Conservation (phyloP, 1,284 basidiomycete genomes). For the Ceratobasidium sp. region DNA sequence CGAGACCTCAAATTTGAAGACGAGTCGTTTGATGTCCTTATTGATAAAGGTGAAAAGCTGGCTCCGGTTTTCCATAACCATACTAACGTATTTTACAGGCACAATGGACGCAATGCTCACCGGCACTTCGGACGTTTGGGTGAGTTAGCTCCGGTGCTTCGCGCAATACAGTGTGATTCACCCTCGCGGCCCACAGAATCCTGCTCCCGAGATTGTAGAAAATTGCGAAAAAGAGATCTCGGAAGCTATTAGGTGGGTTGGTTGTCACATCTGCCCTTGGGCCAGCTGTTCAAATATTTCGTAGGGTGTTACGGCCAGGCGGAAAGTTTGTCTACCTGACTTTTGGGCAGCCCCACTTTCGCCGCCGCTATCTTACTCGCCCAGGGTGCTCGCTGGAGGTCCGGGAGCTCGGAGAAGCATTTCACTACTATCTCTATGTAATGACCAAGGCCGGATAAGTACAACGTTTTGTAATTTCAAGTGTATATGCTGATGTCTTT, state of each 20-base stretch:
- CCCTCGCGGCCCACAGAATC: slow-evolving; percentile 64
- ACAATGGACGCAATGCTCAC: slow-evolving; percentile 97
- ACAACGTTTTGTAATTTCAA: background rate
- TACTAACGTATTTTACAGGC: slow-evolving; percentile 53
- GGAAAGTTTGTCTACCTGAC: slow-evolving; percentile 85
- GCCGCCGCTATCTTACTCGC: slow-evolving; percentile 68
- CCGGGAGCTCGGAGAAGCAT: slow-evolving; percentile 73
- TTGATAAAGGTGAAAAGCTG: slow-evolving; percentile 78
- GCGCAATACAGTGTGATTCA: background rate
- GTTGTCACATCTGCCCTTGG: background rate
- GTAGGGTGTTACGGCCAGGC: slow-evolving; percentile 66
- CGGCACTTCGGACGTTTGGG: slow-evolving; percentile 87
- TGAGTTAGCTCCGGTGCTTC: slow-evolving; percentile 52
- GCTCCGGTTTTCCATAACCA: background rate
- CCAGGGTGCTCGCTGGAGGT: slow-evolving; percentile 66
- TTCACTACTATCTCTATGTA: slow-evolving; percentile 85
- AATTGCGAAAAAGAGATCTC: slow-evolving; percentile 82
- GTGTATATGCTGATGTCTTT: background rate
- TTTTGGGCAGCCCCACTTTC: slow-evolving; percentile 91
- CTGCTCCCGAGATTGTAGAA: slow-evolving; percentile 73
- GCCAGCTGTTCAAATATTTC: background rate
- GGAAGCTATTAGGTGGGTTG: slow-evolving; percentile 73
- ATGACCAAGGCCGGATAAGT: slow-evolving; percentile 36
- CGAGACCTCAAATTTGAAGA: slow-evolving; percentile 72
- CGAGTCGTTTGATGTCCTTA: slow-evolving; percentile 78